These are phyloP conservation scores for Trichosporon ovoides DNA, from an alignment of 1,284 basidiomycete genomes.

Conservation along the genomic window DNA sequence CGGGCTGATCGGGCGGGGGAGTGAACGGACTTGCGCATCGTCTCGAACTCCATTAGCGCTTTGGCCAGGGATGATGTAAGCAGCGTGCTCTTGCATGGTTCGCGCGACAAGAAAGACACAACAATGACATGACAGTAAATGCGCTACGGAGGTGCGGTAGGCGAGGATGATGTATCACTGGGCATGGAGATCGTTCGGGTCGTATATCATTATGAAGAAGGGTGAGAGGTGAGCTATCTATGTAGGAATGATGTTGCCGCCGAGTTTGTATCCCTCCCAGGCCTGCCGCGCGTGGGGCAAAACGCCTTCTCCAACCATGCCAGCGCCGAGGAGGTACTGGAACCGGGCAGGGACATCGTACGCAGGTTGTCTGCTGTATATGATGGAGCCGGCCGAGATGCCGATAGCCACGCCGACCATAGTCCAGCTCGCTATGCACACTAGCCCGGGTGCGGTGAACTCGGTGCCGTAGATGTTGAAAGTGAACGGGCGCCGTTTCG, in stretches of 20 bases:
- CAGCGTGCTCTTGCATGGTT: too few species aligned
- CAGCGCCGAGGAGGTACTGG: neutral
- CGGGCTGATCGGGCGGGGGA: too few species aligned
- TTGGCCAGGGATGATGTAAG: too few species aligned
- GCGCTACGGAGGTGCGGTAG: too few species aligned
- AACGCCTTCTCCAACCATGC: neutral
- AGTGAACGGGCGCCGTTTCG: neutral
- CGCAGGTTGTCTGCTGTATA: neutral
- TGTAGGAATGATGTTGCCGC: neutral
- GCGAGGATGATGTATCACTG: too few species aligned
- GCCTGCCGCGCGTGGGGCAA: neutral
- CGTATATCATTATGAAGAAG: neutral
- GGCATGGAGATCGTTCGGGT: too few species aligned
- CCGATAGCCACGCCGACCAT: neutral
- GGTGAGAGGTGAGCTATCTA: neutral
- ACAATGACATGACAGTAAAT: too few species aligned
- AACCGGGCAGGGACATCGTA: neutral
- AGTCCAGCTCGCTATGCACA: neutral
- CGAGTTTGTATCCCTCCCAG: neutral
- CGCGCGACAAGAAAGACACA: too few species aligned
- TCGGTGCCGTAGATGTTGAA: neutral
- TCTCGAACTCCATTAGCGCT: too few species aligned
- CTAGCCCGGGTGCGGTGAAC: neutral
- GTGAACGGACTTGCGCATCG: too few species aligned
- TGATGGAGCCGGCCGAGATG: neutral